Evolutionary conservation across 257 asterid species (phyloP).

Genomic region (Jacaranda mimosifolia): DNA sequence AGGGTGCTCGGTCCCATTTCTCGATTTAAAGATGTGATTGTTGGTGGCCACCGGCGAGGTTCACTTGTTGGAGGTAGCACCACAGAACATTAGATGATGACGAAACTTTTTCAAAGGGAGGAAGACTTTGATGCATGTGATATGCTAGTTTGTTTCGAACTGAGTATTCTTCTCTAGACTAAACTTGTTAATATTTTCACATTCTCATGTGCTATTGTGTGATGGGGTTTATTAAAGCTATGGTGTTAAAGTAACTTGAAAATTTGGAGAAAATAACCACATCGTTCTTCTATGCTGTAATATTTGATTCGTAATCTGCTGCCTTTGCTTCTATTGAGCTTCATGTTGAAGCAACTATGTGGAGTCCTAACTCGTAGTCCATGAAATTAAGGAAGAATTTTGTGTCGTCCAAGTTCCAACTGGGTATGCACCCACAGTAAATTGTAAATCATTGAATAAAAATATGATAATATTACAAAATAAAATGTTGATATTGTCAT

Average conservation of each 20-base stretch:
- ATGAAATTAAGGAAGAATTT: background rate
- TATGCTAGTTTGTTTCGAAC: slow-evolving; percentile 11
- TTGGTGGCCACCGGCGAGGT: slow-evolving; percentile 63
- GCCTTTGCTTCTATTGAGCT: background rate
- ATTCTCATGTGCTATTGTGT: slow-evolving; percentile 13
- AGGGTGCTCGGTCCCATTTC: slow-evolving; percentile 60
- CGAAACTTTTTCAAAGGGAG: slow-evolving; percentile 25
- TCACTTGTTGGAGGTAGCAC: slow-evolving; percentile 55
- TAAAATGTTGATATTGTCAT: too few relatives aligned
- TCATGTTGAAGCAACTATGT: slow-evolving; percentile 1
- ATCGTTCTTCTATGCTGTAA: slow-evolving; percentile 13
- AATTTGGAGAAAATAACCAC: slow-evolving; percentile 1
- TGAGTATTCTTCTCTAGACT: slow-evolving; percentile 4
- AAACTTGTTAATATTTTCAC: slow-evolving; percentile 37
- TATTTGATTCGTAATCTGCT: background rate
- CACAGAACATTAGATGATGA: slow-evolving; percentile 53
- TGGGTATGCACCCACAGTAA: too few relatives aligned
- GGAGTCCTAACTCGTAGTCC: background rate
- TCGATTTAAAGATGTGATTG: slow-evolving; percentile 64
- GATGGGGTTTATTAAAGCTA: background rate
- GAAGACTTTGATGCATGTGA: slow-evolving; percentile 26
- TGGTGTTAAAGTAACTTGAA: background rate
- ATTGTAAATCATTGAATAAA: too few relatives aligned
- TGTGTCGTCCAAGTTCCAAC: too few relatives aligned
- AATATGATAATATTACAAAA: too few relatives aligned